These are phyloP conservation scores for Leccinum pachyderme DNA, from an alignment of 1,284 basidiomycete genomes.

Conservation along the genomic window DNA sequence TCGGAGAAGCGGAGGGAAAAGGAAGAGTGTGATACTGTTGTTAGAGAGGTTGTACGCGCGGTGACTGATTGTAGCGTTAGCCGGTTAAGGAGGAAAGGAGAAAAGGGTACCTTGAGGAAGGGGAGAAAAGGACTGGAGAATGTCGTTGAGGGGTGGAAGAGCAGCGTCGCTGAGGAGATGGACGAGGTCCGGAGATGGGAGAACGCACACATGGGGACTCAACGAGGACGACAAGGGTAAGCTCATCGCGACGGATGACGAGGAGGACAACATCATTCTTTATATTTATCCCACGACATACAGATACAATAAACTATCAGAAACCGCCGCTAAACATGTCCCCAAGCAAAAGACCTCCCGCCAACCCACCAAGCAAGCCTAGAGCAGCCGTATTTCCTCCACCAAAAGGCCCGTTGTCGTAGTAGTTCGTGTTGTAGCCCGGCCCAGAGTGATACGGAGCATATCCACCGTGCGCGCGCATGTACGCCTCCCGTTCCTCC, in stretches of 20 bases:
- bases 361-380: constrained; percentile 49
- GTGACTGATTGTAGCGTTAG: constrained; percentile 50
- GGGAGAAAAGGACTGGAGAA: constrained; percentile 82
- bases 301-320: constrained; percentile 9
- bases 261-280: not conserved
- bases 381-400: constrained; percentile 26
- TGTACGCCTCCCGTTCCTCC: constrained; percentile 28
- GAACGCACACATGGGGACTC: constrained; percentile 73
- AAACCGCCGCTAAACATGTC: constrained; percentile 41
- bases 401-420: not conserved
- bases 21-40: constrained; percentile 64
- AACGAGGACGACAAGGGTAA: constrained; percentile 63
- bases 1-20: constrained; percentile 77
- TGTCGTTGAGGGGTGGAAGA: constrained; percentile 63
- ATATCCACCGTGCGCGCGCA: constrained; percentile 36
- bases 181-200: constrained; percentile 66
- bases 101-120: constrained; percentile 62
- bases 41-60: constrained; percentile 69
- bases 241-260: constrained; percentile 34
- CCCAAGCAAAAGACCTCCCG: constrained; percentile 58
- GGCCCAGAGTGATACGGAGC: constrained; percentile 24
- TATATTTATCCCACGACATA: constrained; percentile 3
- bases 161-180: constrained; percentile 55
- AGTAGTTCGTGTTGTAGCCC: constrained; percentile 7
- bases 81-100: not conserved